Evolutionary conservation across 164 flowering plant genomes (phyloP).

Genomic region (Nymphaea thermarum): DNA sequence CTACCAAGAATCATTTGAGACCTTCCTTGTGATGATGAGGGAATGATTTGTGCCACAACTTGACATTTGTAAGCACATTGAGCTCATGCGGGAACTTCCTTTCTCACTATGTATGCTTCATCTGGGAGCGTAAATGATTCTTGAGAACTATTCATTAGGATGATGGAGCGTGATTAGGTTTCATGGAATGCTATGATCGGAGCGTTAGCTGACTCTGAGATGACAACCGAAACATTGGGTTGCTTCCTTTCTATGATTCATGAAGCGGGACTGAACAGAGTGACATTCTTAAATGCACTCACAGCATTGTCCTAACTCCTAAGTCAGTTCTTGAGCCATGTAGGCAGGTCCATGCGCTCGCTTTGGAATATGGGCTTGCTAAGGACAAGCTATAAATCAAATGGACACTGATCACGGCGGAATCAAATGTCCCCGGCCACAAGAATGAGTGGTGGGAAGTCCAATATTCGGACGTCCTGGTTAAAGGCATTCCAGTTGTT

Average conservation of each 20-base stretch:
- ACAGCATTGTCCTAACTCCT: constrained; percentile 49
- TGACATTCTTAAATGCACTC: constrained; percentile 62
- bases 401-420: no score
- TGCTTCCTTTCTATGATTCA: constrained; percentile 53
- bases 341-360: constrained; percentile 63
- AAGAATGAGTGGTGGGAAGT: no score
- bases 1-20: constrained; percentile 43
- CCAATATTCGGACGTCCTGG: no score
- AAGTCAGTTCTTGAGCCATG: constrained; percentile 27
- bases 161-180: constrained; percentile 55
- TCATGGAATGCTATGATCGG: constrained; percentile 87
- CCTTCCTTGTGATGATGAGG: constrained; percentile 41
- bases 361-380: constrained; percentile 27
- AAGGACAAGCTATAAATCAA: constrained; percentile 24
- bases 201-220: constrained; percentile 45
- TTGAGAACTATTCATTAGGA: constrained; percentile 42
- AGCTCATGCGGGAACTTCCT: constrained; percentile 85
- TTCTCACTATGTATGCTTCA: constrained; percentile 59
- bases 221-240: constrained; percentile 28
- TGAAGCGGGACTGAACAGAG: constrained; percentile 51
- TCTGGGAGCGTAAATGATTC: constrained; percentile 35
- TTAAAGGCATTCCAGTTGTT: no score
- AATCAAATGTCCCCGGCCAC: no score
- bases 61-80: constrained; percentile 63
- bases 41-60: constrained; percentile 42